Percentiles rank a stretch among this genome's conserved stretches.
phyloP scores from a whole-genome alignment of 1,284 basidiomycete genomes.

The Moesziomyces sp. region DNA sequence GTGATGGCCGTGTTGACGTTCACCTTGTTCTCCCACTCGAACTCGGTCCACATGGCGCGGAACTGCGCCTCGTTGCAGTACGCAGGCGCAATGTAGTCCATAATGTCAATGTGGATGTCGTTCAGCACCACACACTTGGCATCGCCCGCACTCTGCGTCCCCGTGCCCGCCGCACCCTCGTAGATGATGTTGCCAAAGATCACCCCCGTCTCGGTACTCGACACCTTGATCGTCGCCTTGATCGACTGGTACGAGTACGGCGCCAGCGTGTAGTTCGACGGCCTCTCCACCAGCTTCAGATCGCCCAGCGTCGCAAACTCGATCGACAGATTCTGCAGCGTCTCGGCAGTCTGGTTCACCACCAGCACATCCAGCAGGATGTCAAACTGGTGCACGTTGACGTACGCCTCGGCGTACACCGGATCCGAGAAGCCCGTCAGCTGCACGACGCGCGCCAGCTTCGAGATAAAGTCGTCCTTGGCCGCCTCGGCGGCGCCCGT shows the following conservation, averaged over 20 bases:
- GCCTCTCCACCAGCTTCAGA: constrained; percentile 95
- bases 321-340: constrained; percentile 93
- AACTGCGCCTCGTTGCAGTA: constrained; percentile 95
- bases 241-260: constrained; percentile 98
- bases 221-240: constrained; percentile 96
- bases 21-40: constrained; percentile 98
- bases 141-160: constrained; percentile 65
- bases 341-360: constrained; percentile 95
- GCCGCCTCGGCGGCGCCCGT: constrained; percentile 82
- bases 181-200: constrained; percentile 99
- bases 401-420: constrained; percentile 97
- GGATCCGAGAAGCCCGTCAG: constrained; percentile 98
- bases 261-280: constrained; percentile 88
- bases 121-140: constrained; percentile 86
- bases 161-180: constrained; percentile 71
- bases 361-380: constrained; percentile 92
- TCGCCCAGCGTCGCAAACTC: constrained; percentile 98
- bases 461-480: constrained; percentile 95
- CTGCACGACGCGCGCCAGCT: constrained; percentile 92
- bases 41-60: constrained; percentile 90
- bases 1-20: constrained; percentile 86
- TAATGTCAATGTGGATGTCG: constrained; percentile 98
- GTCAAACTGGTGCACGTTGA: constrained; percentile 98
- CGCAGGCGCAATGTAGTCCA: constrained; percentile 99
- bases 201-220: constrained; percentile 89